Base-by-base conservation (phyloP, 345 rosid genomes). In the Kernera saxatilis region DNA sequence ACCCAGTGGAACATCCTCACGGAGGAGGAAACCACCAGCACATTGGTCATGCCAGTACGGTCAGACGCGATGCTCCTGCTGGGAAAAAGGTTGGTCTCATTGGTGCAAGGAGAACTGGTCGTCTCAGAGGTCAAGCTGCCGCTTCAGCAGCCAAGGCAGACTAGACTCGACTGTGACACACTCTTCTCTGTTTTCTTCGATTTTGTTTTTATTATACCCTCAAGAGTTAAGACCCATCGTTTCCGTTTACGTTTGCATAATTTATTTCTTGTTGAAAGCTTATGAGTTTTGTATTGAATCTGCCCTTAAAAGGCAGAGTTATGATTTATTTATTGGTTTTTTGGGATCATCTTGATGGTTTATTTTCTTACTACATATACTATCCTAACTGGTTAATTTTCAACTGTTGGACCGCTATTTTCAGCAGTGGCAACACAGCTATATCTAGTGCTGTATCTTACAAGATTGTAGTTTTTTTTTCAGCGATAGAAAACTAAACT, bases 11-110 rank as follows among this genome's bases (percentile, higher is more conserved):
- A 68, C 92, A 87, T 85, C 92, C 92, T 19, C 92, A 87, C 6
- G 92, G 92, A 45, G 92, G 92, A 61, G 89, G 92, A 73, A 87
- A 85, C 86, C 92, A 83, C 48, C 92, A 87, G 66, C 89, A 87
- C 30, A 85, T 87, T 60, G 92, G 92, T 58, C 92, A 87, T 58
- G 87, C 89, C 18, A 87, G 89, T 70, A 87, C 89, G 1, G 88
- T 85, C 48, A 76, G 82, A 32, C 83, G 87, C 1, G 85, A 83
- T 77, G 84, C 67, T 3, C 66, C 89, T 39, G 82, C 89, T 29
- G 92, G 89, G 0, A 81, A 80, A 6, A 87, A 87, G 80, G 83
- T 67, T 76, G 92, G 88, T 76, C 92, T 71, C 41, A 83, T 85
- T 79, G 86, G 69, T 35, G 87, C 92, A 0, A 73, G 85, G 78